phyloP scores from a whole-genome alignment of 495 filamentous ascomycete genomes.

The Penicillium coprophilum region DNA sequence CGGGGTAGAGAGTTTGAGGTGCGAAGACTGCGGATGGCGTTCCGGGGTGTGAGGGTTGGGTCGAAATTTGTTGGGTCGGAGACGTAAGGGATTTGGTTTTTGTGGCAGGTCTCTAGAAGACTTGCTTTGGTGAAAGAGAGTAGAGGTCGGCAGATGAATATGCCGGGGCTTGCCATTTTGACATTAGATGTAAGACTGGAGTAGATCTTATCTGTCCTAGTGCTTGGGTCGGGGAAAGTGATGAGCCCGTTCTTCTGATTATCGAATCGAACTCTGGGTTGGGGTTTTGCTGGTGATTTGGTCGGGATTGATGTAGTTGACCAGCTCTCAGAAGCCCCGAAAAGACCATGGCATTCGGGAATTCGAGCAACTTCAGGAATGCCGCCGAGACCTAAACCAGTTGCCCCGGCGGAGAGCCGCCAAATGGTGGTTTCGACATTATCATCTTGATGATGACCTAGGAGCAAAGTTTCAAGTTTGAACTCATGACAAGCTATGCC shows the following conservation, averaged over 20 bases:
- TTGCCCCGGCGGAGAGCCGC: constrained; percentile 62
- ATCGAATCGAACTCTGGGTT: constrained; percentile 10
- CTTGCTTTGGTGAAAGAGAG: constrained; percentile 69
- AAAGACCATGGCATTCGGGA: constrained; percentile 77
- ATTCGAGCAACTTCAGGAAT: constrained; percentile 65
- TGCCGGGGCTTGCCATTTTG: constrained; percentile 63
- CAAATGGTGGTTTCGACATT: constrained; percentile 84
- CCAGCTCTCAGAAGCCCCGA: constrained; percentile 70
- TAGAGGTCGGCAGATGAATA: constrained; percentile 73
- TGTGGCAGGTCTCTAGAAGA: constrained; percentile 69
- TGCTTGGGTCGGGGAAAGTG: background rate
- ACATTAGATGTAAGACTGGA: constrained; percentile 16
- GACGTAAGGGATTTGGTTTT: constrained; percentile 66
- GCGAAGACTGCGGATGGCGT: constrained; percentile 71
- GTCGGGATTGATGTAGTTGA: constrained; percentile 19
- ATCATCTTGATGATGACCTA: constrained; percentile 85
- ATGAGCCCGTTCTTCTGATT: constrained; percentile 16
- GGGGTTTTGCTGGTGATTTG: constrained; percentile 6
- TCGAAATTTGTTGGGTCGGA: constrained; percentile 87
- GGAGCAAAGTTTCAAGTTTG: constrained; percentile 55
- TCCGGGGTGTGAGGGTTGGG: constrained; percentile 71
- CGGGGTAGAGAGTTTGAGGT: constrained; percentile 58
- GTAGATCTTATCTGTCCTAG: background rate
- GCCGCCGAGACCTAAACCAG: constrained; percentile 64
- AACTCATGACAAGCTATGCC: constrained; percentile 56